Evolutionary conservation across 345 rosid species (phyloP), one percentile per base, ranked within the genome.

Genomic region (Heritiera littoralis): DNA sequence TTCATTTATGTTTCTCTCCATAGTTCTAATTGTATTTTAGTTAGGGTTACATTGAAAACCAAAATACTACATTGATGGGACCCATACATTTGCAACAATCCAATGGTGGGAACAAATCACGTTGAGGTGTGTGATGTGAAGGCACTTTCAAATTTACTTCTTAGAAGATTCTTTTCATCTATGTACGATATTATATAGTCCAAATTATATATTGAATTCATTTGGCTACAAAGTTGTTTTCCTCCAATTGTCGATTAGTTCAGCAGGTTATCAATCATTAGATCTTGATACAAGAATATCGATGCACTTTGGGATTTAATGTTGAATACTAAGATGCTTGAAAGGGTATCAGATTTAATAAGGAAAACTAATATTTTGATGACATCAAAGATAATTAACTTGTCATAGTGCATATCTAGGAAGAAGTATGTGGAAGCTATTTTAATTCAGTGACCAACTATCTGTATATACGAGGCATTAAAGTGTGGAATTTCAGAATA

Each of bases 131-230:
- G 20, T 56, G 61, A 56, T 56, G 52, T 48, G 52, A 48, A 4
- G n/a, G 58, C 51, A 15, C 59, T 8, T 49, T 71, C 45, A 14
- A 49, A 49, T 71, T 49, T 51, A 30, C 75, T 71, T 71, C 56
- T 59, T 49, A 71, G 5, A 49, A 30, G 43, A 51, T 71, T 51
- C 60, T 71, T 49, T 49, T 23, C 60, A 30, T 30, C 72, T 15
- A 65, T 65, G 20, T 38, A 35, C 15, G 41, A 68, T 45, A 68
- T 23, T 35, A 35, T 35, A 35, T 68, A 67, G 43, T 30, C 41
- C 59, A 28, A 49, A 49, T 51, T 11, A 30, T 12, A 46, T 2
- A 66, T n/a, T 18, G 71, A 66, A 69, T 18, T 12, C 17, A 15
- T 54, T 54, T 14, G 5, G 15, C 58, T 5, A 54, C n/a, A 0